phyloP scores from a whole-genome alignment of 495 filamentous ascomycete species.

The Thermothielavioides terrestris region DNA sequence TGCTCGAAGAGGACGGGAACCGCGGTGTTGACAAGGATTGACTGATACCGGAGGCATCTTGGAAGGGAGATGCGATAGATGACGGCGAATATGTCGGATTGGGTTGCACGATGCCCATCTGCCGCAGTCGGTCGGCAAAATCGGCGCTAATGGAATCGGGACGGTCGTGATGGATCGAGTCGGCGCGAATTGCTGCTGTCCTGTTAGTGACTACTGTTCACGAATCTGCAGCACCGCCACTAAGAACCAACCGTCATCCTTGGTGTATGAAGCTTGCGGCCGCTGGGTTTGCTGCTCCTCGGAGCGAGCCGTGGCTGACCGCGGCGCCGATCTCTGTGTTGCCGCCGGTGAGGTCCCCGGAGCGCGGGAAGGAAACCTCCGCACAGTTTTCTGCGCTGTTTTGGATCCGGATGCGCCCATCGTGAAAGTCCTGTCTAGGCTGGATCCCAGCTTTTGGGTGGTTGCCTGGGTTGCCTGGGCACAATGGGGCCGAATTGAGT shows the following conservation, averaged over 20 bases:
- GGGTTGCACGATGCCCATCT: slow-evolving; percentile 42
- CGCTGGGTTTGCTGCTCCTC: slow-evolving; percentile 12
- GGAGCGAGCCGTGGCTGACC: slow-evolving; percentile 12
- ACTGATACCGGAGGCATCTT: slow-evolving; percentile 5
- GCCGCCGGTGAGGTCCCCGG: slow-evolving; percentile 22
- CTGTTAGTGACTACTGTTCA: background rate
- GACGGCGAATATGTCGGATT: slow-evolving; percentile 39
- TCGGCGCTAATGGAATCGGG: slow-evolving; percentile 22
- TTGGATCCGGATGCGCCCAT: slow-evolving; percentile 29
- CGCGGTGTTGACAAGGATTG: slow-evolving; percentile 9
- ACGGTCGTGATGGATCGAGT: slow-evolving; percentile 19
- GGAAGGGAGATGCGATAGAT: slow-evolving; percentile 28
- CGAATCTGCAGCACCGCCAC: no score
- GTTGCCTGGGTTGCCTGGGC: no score
- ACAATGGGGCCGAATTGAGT: no score
- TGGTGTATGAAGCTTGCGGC: slow-evolving; percentile 24
- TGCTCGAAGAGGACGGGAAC: slow-evolving; percentile 26
- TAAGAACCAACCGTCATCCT: slow-evolving; percentile 29
- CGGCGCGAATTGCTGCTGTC: slow-evolving; percentile 23
- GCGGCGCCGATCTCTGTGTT: background rate
- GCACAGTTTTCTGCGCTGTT: slow-evolving; percentile 27
- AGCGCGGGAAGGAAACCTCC: slow-evolving; percentile 36
- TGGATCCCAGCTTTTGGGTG: background rate
- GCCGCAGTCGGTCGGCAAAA: slow-evolving; percentile 34
- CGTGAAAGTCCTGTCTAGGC: background rate